These are phyloP conservation scores for Phytophthora constricta DNA, from an alignment of 352 stramenopile genomes.

Conservation along the genomic window DNA sequence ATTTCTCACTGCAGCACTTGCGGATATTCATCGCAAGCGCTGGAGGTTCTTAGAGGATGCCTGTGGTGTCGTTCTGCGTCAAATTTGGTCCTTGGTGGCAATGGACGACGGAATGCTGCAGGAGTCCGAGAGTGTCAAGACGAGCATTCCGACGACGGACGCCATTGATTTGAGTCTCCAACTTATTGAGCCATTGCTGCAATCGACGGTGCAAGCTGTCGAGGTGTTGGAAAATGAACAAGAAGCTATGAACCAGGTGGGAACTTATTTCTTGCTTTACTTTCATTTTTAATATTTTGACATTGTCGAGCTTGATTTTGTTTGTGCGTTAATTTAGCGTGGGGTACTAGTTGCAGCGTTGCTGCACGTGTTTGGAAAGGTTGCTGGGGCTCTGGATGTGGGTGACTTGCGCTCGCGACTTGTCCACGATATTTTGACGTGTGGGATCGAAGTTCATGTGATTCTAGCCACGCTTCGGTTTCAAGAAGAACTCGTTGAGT, in stretches of 20 bases:
- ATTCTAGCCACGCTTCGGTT: slow-evolving; percentile 64
- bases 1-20: slow-evolving; percentile 42
- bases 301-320: background rate
- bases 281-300: background rate
- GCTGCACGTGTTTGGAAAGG: slow-evolving; percentile 43
- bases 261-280: background rate
- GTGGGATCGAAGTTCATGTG: slow-evolving; percentile 42
- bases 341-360: slow-evolving; percentile 47
- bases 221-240: slow-evolving; percentile 24
- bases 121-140: background rate
- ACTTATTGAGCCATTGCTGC: slow-evolving; percentile 44
- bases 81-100: slow-evolving; percentile 19
- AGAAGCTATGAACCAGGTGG: slow-evolving; percentile 21
- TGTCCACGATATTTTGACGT: slow-evolving; percentile 33
- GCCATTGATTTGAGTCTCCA: slow-evolving; percentile 30
- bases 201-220: slow-evolving; percentile 17
- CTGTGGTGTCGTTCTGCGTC: slow-evolving; percentile 55
- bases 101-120: slow-evolving; percentile 9
- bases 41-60: slow-evolving; percentile 76
- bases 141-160: slow-evolving; percentile 15
- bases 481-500: slow-evolving; percentile 56
- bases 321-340: slow-evolving; percentile 11
- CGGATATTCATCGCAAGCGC: slow-evolving; percentile 63
- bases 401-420: slow-evolving; percentile 28
- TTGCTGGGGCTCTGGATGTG: background rate